A percentile compares a stretch with the other conserved stretches of the same genome.
phyloP scores from a whole-genome alignment of 2,329 filamentous ascomycete species.

The Colletotrichum musicola region DNA sequence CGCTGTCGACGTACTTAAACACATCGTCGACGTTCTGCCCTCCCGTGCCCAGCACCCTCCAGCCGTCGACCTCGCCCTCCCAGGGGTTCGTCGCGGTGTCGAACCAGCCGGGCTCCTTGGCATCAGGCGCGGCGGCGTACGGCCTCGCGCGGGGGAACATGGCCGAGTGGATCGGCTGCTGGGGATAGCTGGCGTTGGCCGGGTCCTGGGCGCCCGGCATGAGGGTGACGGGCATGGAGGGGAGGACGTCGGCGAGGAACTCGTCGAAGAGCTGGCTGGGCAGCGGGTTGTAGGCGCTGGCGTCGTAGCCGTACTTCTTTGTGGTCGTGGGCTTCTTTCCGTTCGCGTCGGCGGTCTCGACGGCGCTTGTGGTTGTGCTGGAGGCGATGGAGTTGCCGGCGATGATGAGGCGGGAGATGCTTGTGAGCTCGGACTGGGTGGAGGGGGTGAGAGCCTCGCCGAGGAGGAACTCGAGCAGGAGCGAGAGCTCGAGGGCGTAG shows the following conservation, averaged over 20 bases:
- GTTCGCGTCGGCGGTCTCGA: slow-evolving; percentile 59
- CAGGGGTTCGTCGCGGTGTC: slow-evolving; percentile 94
- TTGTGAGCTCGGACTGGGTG: slow-evolving; percentile 70
- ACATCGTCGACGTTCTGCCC: slow-evolving; percentile 96
- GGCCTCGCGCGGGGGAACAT: slow-evolving; percentile 84
- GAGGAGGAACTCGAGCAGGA: slow-evolving; percentile 88
- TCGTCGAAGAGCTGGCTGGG: slow-evolving; percentile 87
- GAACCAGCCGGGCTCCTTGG: slow-evolving; percentile 76
- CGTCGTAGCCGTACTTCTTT: slow-evolving; percentile 96
- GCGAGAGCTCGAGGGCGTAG: slow-evolving; percentile 79
- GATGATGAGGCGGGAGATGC: slow-evolving; percentile 88
- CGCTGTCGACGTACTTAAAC: slow-evolving; percentile 86
- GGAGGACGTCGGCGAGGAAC: slow-evolving; percentile 84
- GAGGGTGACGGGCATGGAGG: slow-evolving; percentile 88
- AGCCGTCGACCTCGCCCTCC: slow-evolving; percentile 91
- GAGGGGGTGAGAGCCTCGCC: slow-evolving; percentile 78
- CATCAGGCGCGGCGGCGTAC: slow-evolving; percentile 73
- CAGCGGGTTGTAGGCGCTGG: slow-evolving; percentile 85
- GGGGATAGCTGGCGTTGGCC: slow-evolving; percentile 88
- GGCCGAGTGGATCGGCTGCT: slow-evolving; percentile 92
- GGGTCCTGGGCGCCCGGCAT: slow-evolving; percentile 88
- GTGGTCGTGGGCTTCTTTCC: slow-evolving; percentile 60
- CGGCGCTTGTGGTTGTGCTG: slow-evolving; percentile 53
- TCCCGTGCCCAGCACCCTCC: slow-evolving; percentile 86
- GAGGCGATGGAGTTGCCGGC: slow-evolving; percentile 88